Evolutionary conservation across 306 rosid genomes (phyloP).

Genomic region (Pterocarpus santalinus): DNA sequence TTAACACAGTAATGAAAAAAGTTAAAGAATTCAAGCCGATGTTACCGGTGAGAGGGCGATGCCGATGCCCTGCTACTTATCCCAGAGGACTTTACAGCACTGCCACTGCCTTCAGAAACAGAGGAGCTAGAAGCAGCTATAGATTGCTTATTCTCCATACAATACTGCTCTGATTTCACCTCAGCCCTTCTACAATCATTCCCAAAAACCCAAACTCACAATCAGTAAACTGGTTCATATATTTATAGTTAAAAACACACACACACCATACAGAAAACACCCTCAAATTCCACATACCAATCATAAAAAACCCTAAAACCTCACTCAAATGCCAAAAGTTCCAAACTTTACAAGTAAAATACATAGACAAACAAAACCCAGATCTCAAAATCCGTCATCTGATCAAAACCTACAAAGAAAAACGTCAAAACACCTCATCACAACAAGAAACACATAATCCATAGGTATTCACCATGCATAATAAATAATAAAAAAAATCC

Average conservation of each 20-base stretch:
- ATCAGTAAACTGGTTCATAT: conserved; percentile 40
- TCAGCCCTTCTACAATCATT: conserved; percentile 64
- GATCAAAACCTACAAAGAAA: conserved; percentile 55
- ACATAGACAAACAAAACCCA: conserved; percentile 54
- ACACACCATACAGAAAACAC: conserved; percentile 25
- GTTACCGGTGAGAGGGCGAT: conserved; percentile 79
- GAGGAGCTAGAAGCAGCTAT: conserved; percentile 85
- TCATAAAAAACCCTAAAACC: conserved; percentile 53
- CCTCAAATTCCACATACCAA: conserved; percentile 24
- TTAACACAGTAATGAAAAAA: conserved; percentile 26
- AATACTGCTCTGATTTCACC: conserved; percentile 74
- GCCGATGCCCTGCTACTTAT: conserved; percentile 69
- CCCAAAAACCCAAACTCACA: conserved; percentile 64
- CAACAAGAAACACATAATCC: not conserved
- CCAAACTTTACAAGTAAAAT: conserved; percentile 46
- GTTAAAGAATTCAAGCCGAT: conserved; percentile 36
- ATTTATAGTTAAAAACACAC: not conserved
- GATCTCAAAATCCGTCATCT: conserved; percentile 71
- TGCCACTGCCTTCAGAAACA: conserved; percentile 78
- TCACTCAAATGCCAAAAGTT: conserved; percentile 41
- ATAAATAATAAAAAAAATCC: not conserved
- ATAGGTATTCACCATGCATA: not conserved
- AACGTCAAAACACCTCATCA: not conserved
- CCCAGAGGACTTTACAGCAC: conserved; percentile 79
- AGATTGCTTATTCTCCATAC: conserved; percentile 90